phyloP scores from a whole-genome alignment of 306 rosid genomes.

The Sechiopsis laciniata region DNA sequence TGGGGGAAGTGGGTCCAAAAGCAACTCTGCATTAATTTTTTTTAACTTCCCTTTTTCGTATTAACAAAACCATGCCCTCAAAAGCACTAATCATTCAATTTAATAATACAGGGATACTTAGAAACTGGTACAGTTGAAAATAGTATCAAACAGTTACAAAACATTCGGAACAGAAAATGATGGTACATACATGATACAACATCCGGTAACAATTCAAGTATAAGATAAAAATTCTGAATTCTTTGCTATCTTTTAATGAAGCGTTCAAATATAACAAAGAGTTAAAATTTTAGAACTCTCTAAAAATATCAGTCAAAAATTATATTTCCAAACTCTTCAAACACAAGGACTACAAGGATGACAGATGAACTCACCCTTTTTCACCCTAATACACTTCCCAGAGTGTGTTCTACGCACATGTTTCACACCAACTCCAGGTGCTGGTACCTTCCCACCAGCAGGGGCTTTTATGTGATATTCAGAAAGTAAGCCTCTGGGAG shows the following conservation, averaged over 20 bases:
- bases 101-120: neutral
- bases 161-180: neutral
- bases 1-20: neutral
- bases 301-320: neutral
- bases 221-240: neutral
- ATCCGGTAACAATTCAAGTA: neutral
- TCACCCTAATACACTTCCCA: slow-evolving; percentile 66
- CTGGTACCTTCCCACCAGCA: slow-evolving; percentile 65
- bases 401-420: slow-evolving; percentile 85
- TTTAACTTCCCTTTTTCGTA: too few species aligned
- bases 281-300: neutral
- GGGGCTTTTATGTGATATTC: slow-evolving; percentile 80
- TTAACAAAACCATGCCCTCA: too few species aligned
- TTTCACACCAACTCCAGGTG: slow-evolving; percentile 67
- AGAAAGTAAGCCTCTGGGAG: slow-evolving; percentile 62
- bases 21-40: too few species aligned
- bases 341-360: neutral
- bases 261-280: neutral
- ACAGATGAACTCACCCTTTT: slow-evolving; percentile 61
- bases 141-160: neutral
- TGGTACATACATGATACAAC: neutral
- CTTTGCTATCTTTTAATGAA: neutral
- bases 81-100: too few species aligned
- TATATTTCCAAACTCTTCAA: neutral
- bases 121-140: neutral